These are phyloP conservation scores for Heliocybe sulcata DNA, from an alignment of 1,284 basidiomycete genomes.

Conservation along the genomic window DNA sequence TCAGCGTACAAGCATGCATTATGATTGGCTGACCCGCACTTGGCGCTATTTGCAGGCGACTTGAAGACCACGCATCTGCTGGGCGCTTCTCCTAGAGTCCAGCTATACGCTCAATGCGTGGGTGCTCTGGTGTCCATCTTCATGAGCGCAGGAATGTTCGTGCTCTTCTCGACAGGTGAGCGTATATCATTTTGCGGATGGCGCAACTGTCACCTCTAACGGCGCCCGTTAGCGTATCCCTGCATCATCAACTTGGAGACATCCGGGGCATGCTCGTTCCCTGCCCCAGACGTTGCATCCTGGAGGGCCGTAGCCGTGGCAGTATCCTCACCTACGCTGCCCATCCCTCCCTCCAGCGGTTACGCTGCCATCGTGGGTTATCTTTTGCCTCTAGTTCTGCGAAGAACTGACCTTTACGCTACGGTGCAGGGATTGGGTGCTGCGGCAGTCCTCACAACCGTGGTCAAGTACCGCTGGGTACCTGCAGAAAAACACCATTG, in stretches of 20 bases:
- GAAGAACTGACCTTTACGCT: not conserved
- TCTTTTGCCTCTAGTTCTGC: not conserved
- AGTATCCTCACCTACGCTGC: constrained; percentile 16
- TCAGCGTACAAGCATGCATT: too few relatives aligned
- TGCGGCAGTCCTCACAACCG: constrained; percentile 35
- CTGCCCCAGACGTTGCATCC: constrained; percentile 51
- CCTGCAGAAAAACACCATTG: constrained; percentile 47
- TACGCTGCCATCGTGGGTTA: constrained; percentile 43
- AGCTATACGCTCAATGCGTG: constrained; percentile 57
- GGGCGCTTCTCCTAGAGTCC: constrained; percentile 56
- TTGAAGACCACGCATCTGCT: constrained; percentile 69
- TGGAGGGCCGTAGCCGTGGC: constrained; percentile 54
- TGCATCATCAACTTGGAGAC: constrained; percentile 45
- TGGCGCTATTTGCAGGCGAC: constrained; percentile 32
- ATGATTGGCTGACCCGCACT: not conserved
- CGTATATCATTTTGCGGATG: not conserved
- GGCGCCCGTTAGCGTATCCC: constrained; percentile 34
- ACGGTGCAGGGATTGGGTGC: constrained; percentile 33
- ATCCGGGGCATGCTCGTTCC: constrained; percentile 40
- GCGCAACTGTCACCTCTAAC: not conserved
- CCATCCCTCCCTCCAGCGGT: constrained; percentile 52
- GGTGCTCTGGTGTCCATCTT: constrained; percentile 54
- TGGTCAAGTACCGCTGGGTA: constrained; percentile 43
- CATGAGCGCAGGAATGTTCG: constrained; percentile 49
- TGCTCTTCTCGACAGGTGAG: constrained; percentile 47